Evolutionary conservation across 129 eudicot species (phyloP), one percentile per base, ranked within the genome.

Genomic region (Tagetes patula): DNA sequence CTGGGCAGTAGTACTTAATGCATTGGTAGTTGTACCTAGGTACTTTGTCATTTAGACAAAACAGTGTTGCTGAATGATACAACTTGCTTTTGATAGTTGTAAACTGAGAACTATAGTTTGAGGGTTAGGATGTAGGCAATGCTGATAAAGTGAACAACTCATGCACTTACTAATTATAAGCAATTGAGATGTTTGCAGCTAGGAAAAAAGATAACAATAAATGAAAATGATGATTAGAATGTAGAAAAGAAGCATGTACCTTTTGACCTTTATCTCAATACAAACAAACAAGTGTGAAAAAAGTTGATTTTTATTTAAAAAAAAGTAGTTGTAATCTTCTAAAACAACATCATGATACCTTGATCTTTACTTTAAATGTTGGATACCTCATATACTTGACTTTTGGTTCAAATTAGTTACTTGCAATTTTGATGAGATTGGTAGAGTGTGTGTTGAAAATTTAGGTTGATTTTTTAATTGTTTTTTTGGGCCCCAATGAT

Each of bases 141-240:
- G 13, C 8, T 38, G 58, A 70, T 70, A 70, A 70, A 70, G 75
- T 65, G 69, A 81, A 75, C 89, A 75, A 67, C 82, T 54, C 82
- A 69, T 80, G 88, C 85, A 47, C 34, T 73, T 68, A 27, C 80
- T 78, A 78, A 86, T 86, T 49, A 81, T 84, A 76, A 60, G 84
- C 75, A 67, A 68, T 81, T 79, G 78, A 82, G 75, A 75, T 75
- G 77, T 84, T 76, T 71, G 83, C 64, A 12, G 75, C 4, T 39
- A 73, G 74, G 55, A 72, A 50, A 81, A 58, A 78, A 52, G 82
- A 67, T 46, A n/a, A 6, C 74, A 36, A 69, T 54, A 74, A 73
- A 40, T 75, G 46, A 54, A 75, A 65, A 68, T 52, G 69, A 76
- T 84, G 84, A 87, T 81, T 73, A 79, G 68, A 75, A 76, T 69